A percentile compares a stretch with the other conserved stretches of the same genome.
Evolutionary conservation across 1,284 basidiomycete genomes (phyloP).

Genomic region (Cryptococcus maquisensis): DNA sequence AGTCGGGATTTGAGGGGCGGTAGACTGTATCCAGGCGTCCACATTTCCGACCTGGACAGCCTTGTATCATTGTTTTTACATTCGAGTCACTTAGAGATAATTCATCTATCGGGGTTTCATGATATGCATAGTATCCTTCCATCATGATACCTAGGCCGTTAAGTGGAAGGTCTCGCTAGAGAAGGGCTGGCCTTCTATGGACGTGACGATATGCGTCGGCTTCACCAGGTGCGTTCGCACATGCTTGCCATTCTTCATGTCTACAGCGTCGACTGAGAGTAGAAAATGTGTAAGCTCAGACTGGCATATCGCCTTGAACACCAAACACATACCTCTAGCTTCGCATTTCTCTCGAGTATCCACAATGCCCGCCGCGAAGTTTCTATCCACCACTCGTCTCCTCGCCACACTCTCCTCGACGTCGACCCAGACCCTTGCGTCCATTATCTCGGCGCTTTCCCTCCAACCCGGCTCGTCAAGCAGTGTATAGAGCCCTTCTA

Average conservation of each 20-base stretch:
- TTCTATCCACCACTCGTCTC: conserved; percentile 58
- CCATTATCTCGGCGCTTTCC: conserved; percentile 61
- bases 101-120: neutral
- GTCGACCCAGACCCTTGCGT: conserved; percentile 74
- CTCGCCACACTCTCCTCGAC: conserved; percentile 61
- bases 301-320: neutral
- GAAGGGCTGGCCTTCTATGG: conserved; percentile 7
- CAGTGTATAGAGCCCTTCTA: conserved; percentile 80
- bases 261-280: conserved; percentile 12
- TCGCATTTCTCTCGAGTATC: conserved; percentile 20
- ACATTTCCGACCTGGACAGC: neutral
- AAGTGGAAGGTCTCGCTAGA: neutral
- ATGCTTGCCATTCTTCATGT: conserved; percentile 12
- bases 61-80: neutral
- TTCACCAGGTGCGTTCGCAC: conserved; percentile 3
- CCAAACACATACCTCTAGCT: conserved; percentile 23
- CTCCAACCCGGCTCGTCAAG: conserved; percentile 69
- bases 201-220: conserved; percentile 8
- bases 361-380: conserved; percentile 35
- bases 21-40: neutral
- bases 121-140: neutral
- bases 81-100: neutral
- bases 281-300: neutral
- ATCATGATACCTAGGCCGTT: too few species aligned
- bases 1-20: neutral